Evolutionary conservation across 371 early-diverging fungal genomes (phyloP), one percentile per base, ranked within the genome.

Genomic region (Mucor velutinosus): DNA sequence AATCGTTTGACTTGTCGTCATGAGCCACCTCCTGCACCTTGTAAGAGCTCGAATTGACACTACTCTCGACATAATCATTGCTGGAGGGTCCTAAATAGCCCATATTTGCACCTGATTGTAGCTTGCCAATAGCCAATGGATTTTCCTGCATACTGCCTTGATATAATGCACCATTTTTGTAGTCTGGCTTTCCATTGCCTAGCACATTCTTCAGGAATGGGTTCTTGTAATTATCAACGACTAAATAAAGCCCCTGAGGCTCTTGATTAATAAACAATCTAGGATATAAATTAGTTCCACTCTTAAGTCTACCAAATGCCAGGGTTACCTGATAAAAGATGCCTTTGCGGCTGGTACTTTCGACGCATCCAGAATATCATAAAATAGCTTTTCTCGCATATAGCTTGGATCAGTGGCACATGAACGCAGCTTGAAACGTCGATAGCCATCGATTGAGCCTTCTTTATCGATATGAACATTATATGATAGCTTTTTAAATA

Each of bases 361-460:
- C 7, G 80, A 55, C 0, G 82, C 73, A 33, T 71, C 76, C 47
- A 84, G 65, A 1, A 84, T 69, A 63, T 86, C 87, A 55, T 84
- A 78, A 43, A 77, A 81, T 17, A 86, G 29, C 62, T 84, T 86
- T 64, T 86, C 87, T 15, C 85, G 81, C 37, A 86, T 76, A 64
- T 75, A 81, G 6, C 82, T 78, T 0, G 85, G 82, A 60, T 86
- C 87, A 0, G 84, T 76, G 21, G 64, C 67, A 59, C 72, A 71
- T 10, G 81, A 71, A 25, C 78, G 72, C 33, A 81, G 35, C 45
- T 81, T 81, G 63, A 81, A 76, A 25, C 67, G 69, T 58, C 69
- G 62, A 27, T 73, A 78, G 0, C 81, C 81, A 43, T 70, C 62
- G 8, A 80, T 32, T 0, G 60, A 45, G 6, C 60, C 25, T 3